Base-by-base conservation (phyloP, 257 asterid genomes). In the Leptodermis oblonga region DNA sequence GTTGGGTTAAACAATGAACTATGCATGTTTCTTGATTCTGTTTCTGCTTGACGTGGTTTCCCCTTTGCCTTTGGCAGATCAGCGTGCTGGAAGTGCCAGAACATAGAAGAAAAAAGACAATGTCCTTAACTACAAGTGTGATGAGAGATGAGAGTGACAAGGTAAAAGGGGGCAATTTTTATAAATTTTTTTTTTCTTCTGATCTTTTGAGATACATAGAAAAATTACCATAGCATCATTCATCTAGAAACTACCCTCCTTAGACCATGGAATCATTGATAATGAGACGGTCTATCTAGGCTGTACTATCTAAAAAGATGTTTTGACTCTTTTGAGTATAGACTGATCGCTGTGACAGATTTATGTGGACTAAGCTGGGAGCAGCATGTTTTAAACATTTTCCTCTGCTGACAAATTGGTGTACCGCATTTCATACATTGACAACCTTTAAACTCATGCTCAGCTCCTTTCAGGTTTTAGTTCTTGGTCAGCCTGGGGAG, bases 61-160 rank as follows among this genome's bases (percentile, higher is more conserved):
- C 62, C 72, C 28, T 53, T 76, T 71, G 73, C 54, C 73, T 70
- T 54, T 80, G 84, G 75, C 90, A 93, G 97, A 85, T 90, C 71
- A 93, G 97, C 86, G 82, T 93, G 90, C 70, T 90, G 82, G 96
- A 86, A 58, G 74, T 84, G 78, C 88, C 96, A 26, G 96, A 87
- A 76, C 88, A 87, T 70, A 76, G 59, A 74, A 83, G 61, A 84
- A 87, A 86, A 70, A 79, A 64, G 43, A 65, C 79, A 74, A 73
- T 67, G 81, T 13, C 71, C 65, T 74, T 87, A 73, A 87, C 96
- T 34, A 51, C 91, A 55, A 87, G 87, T 75, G 72, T 91, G 73
- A 80, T 90, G 95, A 85, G 96, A 80, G 97, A 93, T 82, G 92
- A 85, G 23, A 90, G 71, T 49, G 97, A 90, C 81, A 90, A 90